Conservation (phyloP, 208 protist genomes). For the Crithidia bombi region DNA sequence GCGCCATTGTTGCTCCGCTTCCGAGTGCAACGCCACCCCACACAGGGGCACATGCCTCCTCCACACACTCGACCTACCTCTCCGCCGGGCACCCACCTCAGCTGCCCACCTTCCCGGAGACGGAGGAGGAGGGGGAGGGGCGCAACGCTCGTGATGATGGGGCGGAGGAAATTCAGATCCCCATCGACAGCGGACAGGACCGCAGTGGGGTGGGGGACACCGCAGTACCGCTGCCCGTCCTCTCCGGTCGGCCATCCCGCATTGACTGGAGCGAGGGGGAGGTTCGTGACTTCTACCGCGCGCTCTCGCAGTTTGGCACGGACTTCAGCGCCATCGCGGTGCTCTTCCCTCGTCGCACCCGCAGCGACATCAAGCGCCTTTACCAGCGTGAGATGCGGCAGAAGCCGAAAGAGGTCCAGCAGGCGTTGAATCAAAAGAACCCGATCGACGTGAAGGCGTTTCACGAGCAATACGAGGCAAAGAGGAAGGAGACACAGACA, state of each 20-base stretch:
- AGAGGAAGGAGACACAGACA: slow-evolving; percentile 35
- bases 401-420: slow-evolving; percentile 52
- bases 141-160: slow-evolving; percentile 3
- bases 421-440: slow-evolving; percentile 53
- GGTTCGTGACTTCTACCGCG: slow-evolving; percentile 74
- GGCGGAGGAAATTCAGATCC: not conserved
- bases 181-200: not conserved
- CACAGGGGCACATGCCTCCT: not conserved
- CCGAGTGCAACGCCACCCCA: slow-evolving; percentile 9
- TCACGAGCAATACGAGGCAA: slow-evolving; percentile 46
- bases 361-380: slow-evolving; percentile 82
- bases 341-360: slow-evolving; percentile 61
- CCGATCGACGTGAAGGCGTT: slow-evolving; percentile 78
- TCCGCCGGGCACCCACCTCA: slow-evolving; percentile 1
- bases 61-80: slow-evolving; percentile 17
- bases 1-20: slow-evolving; percentile 12
- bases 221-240: not conserved
- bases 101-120: not conserved
- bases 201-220: not conserved
- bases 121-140: slow-evolving; percentile 26
- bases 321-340: slow-evolving; percentile 89
- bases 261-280: slow-evolving; percentile 84
- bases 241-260: slow-evolving; percentile 25
- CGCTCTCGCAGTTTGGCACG: slow-evolving; percentile 88
- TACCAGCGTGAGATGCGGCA: slow-evolving; percentile 81